Evolutionary conservation across 1,284 basidiomycete species (phyloP), one percentile per base, ranked within the genome.

Genomic region (Naganishia cerealis): DNA sequence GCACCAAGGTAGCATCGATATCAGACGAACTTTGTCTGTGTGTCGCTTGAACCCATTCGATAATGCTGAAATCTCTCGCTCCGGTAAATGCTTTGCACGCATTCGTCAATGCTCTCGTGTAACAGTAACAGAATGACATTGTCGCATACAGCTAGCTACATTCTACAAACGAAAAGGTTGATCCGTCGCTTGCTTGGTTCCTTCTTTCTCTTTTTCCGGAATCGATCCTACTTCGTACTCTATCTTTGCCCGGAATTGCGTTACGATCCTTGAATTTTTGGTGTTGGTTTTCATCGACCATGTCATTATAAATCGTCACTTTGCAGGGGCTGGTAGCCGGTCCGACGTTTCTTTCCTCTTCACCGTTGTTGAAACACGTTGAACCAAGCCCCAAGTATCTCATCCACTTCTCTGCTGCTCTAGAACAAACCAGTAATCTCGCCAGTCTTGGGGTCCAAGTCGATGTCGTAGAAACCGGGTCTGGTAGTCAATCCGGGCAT

Each of bases 401-500:
- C 18, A 9, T 9, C 12, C n/a, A 24, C 10, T 21, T 15, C 26
- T 16, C 13, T 26, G 18, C 38, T 16, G 36, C 24, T 48, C 65
- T 79, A 81, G 78, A 80, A 81, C 57, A 81, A 72, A 59, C 80
- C 80, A 68, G 77, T 75, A 65, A 81, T 80, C 54, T 80, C 80
- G 29, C 80, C 80, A 21, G 78, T 78, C 73, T 79, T 76, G 57
- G 78, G 72, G 74, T 81, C 78, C 46, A 81, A 72, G 72, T 81
- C 80, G 67, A 81, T 80, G 72, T 81, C 80, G 74, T 80, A 81
- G 75, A 80, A 80, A 85, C 92, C 92, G 74, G 94, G 94, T 71
- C 94, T 88, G 69, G 94, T 97, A 38, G 89, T 92, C 52, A 98
- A 85, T 72, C 95, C 95, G 52, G 96, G 95, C 93, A 99, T 96